Base-by-base conservation (phyloP, 306 rosid species). In the Lablab purpureus region DNA sequence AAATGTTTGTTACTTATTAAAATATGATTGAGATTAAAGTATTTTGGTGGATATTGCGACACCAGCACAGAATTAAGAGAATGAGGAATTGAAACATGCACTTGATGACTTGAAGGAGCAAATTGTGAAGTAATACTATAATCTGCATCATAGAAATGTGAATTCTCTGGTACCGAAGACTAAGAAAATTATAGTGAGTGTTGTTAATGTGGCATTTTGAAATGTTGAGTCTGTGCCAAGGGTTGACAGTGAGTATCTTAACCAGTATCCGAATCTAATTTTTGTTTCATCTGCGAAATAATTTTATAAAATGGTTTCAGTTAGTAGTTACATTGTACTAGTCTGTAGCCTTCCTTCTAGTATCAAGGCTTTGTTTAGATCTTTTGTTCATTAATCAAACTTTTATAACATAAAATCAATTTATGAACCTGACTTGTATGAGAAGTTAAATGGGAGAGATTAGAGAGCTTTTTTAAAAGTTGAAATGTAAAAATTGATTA, bases 111-210 rank as follows among this genome's bases (percentile, higher is more conserved):
- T 43, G 37, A 78, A 55, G 22, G 3, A 22, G 22, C 25, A 32
- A 43, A 43, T 60, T 49, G 73, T 65, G 41, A 27, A 70, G 13
- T 41, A 25, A 69, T 68, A 22, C 14, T 21, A 5, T 32, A 40
- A 30, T 60, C 76, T 70, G 59, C 67, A 60, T 71, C 66, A 15
- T 43, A 64, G 6, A 81, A 68, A 74, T 65, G 51, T 13, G 27
- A 51, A 63, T 60, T 63, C 21, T 23, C 25, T 60, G 47, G 50
- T 70, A 27, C 37, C 46, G 67, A 82, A 50, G 40, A 15, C 10
- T 70, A 74, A 22, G 69, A 40, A 80, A 72, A 49, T 80, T 80
- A 1, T 34, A 60, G 25, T 40, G 28, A 12, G 55, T 63, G 36
- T 18, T 76, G 46, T 51, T 49, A 47, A 30, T 32, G 46, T 75